Base-by-base conservation (phyloP, 495 filamentous ascomycete species). In the Hapsidospora chrysogenum region DNA sequence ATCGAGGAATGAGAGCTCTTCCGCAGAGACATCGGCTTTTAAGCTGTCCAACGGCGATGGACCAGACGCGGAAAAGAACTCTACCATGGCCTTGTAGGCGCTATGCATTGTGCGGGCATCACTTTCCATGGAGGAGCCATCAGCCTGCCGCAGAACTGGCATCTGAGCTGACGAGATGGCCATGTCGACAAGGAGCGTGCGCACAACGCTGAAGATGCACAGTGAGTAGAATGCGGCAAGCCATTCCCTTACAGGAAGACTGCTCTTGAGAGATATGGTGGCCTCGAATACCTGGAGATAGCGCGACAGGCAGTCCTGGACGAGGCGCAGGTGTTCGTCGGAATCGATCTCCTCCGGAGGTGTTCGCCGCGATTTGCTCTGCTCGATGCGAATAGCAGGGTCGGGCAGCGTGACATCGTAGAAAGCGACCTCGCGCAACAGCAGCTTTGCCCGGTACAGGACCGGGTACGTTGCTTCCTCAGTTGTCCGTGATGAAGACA, bases 131-230 rank as follows among this genome's bases (percentile, higher is more conserved):
- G 44, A 42, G 9, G 46, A 34, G n/a, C 42, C 40, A 7, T 37
- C 42, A n/a, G 52, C 41, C 18, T 51, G 48, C n/a, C 57, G 52
- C 31, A 29, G 17, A 48, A 33, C 23, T 54, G 46, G 2, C 32
- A 31, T 28, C 44, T 39, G 17, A 42, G 46, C 2, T 48, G 45
- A 31, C 55, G 53, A 22, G 56, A 49, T 13, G 56, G 33, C 54
- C 10, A 61, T 41, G 37, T 66, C 63, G 9, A 56, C 53, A 9
- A 65, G 41, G 1, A 66, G 47, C 5, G 63, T 64, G 36, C 55
- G 56, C 22, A 64, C 56, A n/a, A 64, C 44, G 45, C 58, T 64
- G 35, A 66, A 66, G 26, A 66, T 61, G 42, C 61, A 65, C 18
- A 66, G 45, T 3, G 63, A 62, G 36, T 59, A 48, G 34, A 66